A percentile compares a stretch with the other conserved stretches of the same genome.
phyloP scores from a whole-genome alignment of 2,329 filamentous ascomycete genomes.

The Exophiala calicioides region DNA sequence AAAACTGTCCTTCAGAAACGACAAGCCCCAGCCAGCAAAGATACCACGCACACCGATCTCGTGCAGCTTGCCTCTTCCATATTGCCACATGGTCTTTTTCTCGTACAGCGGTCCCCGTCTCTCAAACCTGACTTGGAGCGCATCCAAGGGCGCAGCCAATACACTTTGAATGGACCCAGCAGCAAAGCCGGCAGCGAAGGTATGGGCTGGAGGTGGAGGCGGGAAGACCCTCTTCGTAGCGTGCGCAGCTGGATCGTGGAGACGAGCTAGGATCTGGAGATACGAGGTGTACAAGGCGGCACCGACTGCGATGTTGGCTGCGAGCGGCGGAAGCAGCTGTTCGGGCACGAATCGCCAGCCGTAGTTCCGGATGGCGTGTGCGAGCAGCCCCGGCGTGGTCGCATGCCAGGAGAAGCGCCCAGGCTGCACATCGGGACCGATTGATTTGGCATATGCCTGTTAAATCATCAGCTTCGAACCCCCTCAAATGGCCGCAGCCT shows the following conservation, averaged over 20 bases:
- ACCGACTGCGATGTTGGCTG: conserved; percentile 64
- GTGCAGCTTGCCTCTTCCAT: conserved; percentile 57
- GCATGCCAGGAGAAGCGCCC: conserved; percentile 58
- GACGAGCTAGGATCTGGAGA: conserved; percentile 58
- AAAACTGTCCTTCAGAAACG: conserved; percentile 61
- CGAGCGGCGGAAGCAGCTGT: conserved; percentile 62
- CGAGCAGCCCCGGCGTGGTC: conserved; percentile 62
- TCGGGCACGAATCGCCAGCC: conserved; percentile 66
- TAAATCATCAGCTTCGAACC: conserved; percentile 16
- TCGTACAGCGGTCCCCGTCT: conserved; percentile 39
- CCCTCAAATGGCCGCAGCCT: background rate
- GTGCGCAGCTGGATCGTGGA: conserved; percentile 60
- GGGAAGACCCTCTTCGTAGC: conserved; percentile 62
- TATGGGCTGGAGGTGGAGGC: conserved; percentile 54
- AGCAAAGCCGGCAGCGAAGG: conserved; percentile 60
- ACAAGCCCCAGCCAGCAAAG: conserved; percentile 63
- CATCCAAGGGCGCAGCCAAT: conserved; percentile 64
- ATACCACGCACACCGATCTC: conserved; percentile 63
- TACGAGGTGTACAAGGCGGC: conserved; percentile 66
- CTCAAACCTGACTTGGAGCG: conserved; percentile 62
- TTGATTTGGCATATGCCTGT: conserved; percentile 63
- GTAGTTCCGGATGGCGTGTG: conserved; percentile 62
- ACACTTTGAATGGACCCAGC: conserved; percentile 63
- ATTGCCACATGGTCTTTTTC: conserved; percentile 65
- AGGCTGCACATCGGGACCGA: conserved; percentile 57